Percentiles rank a stretch among this genome's conserved stretches.
Evolutionary conservation across 192 early-diverging fungal genomes (phyloP).

Genomic region (Coemansia sp.): DNA sequence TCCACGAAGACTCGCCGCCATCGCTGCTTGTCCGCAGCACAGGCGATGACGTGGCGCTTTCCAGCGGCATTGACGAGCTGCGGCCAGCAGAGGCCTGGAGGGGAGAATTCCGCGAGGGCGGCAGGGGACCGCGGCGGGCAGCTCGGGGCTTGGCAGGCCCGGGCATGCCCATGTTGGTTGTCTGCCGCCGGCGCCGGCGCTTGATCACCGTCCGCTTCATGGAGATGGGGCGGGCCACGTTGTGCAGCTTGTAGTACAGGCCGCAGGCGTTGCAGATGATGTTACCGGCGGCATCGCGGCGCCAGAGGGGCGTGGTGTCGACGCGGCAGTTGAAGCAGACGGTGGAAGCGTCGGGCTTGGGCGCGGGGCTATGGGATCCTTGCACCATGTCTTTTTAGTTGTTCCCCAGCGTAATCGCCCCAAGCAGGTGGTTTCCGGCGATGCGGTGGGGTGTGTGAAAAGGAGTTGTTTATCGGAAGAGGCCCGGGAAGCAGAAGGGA

Average conservation of each 20-base stretch:
- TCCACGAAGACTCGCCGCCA: not conserved
- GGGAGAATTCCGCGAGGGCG: not conserved
- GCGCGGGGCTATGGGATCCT: not conserved
- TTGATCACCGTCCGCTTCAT: constrained; percentile 66
- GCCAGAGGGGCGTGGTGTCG: constrained; percentile 67
- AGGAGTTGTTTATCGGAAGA: too few species aligned
- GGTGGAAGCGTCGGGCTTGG: not conserved
- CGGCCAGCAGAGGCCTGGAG: constrained; percentile 1
- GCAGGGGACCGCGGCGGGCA: not conserved
- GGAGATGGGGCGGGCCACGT: constrained; percentile 63
- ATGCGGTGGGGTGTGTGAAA: too few species aligned
- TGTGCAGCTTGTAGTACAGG: constrained; percentile 80
- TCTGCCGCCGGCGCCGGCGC: constrained; percentile 56
- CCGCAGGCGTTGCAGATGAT: constrained; percentile 90
- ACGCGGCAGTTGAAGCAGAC: constrained; percentile 68
- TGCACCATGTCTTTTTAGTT: not conserved
- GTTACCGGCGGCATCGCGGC: constrained; percentile 62
- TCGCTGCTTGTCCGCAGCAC: not conserved
- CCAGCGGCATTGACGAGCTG: constrained; percentile 38
- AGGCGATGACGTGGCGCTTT: not conserved
- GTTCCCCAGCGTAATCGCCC: too few species aligned
- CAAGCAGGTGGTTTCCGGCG: too few species aligned
- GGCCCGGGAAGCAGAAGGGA: too few species aligned
- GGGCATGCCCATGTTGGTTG: constrained; percentile 7
- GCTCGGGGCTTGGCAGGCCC: not conserved